phyloP scores from a whole-genome alignment of 1,284 basidiomycete genomes.

The Microbotryomycetes sp. region DNA sequence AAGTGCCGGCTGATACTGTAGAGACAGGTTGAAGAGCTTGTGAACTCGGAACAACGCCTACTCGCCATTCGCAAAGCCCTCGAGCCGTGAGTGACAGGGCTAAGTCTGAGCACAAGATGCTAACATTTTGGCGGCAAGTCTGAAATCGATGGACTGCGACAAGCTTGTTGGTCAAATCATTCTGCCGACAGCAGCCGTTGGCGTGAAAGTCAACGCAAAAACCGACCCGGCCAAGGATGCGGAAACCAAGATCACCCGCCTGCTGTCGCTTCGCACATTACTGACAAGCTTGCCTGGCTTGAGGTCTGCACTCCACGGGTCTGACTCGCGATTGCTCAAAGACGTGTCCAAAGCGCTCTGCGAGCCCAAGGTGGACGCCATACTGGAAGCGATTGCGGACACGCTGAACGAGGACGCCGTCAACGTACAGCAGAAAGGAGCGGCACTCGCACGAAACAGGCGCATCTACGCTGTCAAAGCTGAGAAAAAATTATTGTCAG shows the following conservation, averaged over 20 bases:
- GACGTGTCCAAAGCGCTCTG: constrained; percentile 64
- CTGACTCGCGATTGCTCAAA: constrained; percentile 48
- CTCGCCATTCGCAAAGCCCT: constrained; percentile 60
- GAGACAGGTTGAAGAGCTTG: constrained; percentile 52
- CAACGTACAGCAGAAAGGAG: constrained; percentile 35
- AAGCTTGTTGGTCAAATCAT: constrained; percentile 55
- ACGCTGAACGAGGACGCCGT: constrained; percentile 62
- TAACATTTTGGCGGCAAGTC: not conserved
- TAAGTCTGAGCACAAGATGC: constrained; percentile 44
- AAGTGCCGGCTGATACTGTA: not conserved
- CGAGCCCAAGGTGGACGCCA: constrained; percentile 58
- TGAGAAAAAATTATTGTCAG: constrained; percentile 22
- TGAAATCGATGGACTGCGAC: constrained; percentile 66
- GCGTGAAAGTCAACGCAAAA: not conserved
- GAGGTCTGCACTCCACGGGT: constrained; percentile 50
- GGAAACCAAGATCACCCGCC: constrained; percentile 61
- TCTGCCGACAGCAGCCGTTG: not conserved
- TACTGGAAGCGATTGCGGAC: constrained; percentile 54
- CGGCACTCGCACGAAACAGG: constrained; percentile 12
- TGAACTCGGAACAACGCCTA: constrained; percentile 66
- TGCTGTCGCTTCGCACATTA: constrained; percentile 64
- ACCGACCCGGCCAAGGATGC: constrained; percentile 51
- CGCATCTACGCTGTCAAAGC: constrained; percentile 34
- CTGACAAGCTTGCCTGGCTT: constrained; percentile 59
- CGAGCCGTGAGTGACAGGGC: constrained; percentile 51